phyloP scores from a whole-genome alignment of 2,329 filamentous ascomycete species.

The Paraphoma chrysanthemicola region DNA sequence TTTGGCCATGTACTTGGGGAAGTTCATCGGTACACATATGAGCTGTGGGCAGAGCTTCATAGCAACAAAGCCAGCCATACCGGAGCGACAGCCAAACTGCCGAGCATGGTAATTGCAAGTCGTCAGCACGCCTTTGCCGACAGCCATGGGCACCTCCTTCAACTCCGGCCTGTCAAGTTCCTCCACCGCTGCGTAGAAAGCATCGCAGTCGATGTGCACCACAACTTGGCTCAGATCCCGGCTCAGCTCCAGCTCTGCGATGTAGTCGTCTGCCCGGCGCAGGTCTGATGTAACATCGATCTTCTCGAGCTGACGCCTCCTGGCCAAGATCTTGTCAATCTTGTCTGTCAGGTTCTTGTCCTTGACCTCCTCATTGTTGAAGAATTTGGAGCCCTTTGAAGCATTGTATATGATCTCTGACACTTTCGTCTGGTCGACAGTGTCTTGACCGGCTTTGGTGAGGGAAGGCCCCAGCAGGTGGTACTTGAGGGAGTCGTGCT shows the following conservation, averaged over 20 bases:
- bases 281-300: constrained; percentile 76
- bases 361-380: constrained; percentile 84
- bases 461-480: constrained; percentile 87
- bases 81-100: constrained; percentile 87
- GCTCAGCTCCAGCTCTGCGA: constrained; percentile 77
- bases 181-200: constrained; percentile 96
- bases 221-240: constrained; percentile 85
- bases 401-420: constrained; percentile 97
- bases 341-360: constrained; percentile 86
- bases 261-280: constrained; percentile 79
- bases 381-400: constrained; percentile 95
- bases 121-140: constrained; percentile 75
- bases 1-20: constrained; percentile 89
- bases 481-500: constrained; percentile 80
- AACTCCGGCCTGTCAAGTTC: constrained; percentile 78
- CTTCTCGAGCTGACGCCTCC: constrained; percentile 77
- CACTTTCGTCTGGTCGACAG: constrained; percentile 92
- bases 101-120: constrained; percentile 89
- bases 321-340: constrained; percentile 78
- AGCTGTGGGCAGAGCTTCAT: constrained; percentile 91
- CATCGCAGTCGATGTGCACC: constrained; percentile 95
- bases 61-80: constrained; percentile 96
- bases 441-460: constrained; percentile 91
- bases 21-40: constrained; percentile 82
- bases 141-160: constrained; percentile 86